Evolutionary conservation across 768 basidiomycete species (phyloP).

Genomic region (Serendipita vermifera): DNA sequence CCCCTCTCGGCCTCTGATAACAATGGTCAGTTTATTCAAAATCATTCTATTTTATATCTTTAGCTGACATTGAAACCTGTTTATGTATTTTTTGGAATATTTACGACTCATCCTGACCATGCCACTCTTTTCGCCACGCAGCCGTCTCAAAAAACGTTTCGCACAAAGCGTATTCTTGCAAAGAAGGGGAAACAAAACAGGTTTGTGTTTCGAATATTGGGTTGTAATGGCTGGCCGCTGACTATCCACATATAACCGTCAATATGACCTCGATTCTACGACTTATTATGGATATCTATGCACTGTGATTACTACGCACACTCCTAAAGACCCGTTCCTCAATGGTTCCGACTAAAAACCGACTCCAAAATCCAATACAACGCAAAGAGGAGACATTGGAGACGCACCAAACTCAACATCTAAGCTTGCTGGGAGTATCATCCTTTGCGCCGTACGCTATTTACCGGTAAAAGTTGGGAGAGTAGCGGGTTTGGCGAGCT

Average conservation of each 20-base stretch:
- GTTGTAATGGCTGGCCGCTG: neutral
- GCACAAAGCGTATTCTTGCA: slow-evolving; percentile 92
- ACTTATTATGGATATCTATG: neutral
- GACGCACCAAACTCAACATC: slow-evolving; percentile 97
- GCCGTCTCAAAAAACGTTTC: slow-evolving; percentile 99
- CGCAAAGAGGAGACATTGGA: slow-evolving; percentile 97
- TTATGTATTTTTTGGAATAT: neutral
- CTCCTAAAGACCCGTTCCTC: slow-evolving; percentile 83
- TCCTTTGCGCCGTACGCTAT: too few species aligned
- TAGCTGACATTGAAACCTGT: neutral
- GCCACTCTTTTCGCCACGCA: slow-evolving; percentile 24
- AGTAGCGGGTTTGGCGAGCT: too few species aligned
- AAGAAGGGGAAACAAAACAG: slow-evolving; percentile 95
- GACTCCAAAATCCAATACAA: slow-evolving; percentile 96
- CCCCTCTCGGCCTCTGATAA: slow-evolving; percentile 28
- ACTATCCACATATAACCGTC: neutral
- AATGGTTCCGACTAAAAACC: slow-evolving; percentile 97
- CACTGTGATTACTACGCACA: neutral
- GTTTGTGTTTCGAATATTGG: slow-evolving; percentile 31
- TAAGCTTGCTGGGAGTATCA: slow-evolving; percentile 29
- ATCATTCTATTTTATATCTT: too few species aligned
- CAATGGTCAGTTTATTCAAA: slow-evolving; percentile 44
- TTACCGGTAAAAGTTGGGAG: too few species aligned
- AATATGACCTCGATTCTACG: neutral
- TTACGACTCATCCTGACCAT: neutral